A percentile compares a stretch with the other conserved stretches of the same genome.
phyloP scores from a whole-genome alignment of 2,329 filamentous ascomycete species.

The Macroventuria anomochaeta region DNA sequence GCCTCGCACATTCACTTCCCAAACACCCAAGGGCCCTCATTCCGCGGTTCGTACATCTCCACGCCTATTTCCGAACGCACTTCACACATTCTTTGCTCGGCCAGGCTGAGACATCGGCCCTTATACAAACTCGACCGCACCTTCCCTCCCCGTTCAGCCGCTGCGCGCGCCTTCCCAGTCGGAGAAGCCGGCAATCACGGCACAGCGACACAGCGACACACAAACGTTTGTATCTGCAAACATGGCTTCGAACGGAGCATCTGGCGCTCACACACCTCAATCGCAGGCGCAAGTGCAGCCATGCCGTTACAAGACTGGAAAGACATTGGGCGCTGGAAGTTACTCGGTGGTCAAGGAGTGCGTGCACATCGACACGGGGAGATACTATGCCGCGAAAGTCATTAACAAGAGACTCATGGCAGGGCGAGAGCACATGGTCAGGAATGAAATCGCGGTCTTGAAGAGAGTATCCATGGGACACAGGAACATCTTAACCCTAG shows the following conservation, averaged over 20 bases:
- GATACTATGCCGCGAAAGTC: constrained; percentile 98
- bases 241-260: constrained; percentile 44
- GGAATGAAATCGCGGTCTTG: constrained; percentile 96
- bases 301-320: constrained; percentile 97
- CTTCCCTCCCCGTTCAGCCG: not conserved
- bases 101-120: constrained; percentile 20
- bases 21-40: not conserved
- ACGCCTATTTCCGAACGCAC: not conserved
- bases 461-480: constrained; percentile 99
- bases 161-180: not conserved
- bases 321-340: constrained; percentile 93
- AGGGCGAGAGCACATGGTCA: constrained; percentile 95
- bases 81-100: not conserved
- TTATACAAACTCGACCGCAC: constrained; percentile 6
- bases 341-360: constrained; percentile 99
- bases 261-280: constrained; percentile 42
- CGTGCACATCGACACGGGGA: constrained; percentile 95
- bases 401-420: constrained; percentile 99
- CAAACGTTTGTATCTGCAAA: not conserved
- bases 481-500: constrained; percentile 95
- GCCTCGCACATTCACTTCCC: not conserved
- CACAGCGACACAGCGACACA: not conserved
- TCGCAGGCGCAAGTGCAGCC: constrained; percentile 75
- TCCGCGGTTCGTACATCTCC: not conserved
- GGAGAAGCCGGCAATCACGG: not conserved